phyloP scores from a whole-genome alignment of 768 basidiomycete genomes.

The Ramaria sp. region DNA sequence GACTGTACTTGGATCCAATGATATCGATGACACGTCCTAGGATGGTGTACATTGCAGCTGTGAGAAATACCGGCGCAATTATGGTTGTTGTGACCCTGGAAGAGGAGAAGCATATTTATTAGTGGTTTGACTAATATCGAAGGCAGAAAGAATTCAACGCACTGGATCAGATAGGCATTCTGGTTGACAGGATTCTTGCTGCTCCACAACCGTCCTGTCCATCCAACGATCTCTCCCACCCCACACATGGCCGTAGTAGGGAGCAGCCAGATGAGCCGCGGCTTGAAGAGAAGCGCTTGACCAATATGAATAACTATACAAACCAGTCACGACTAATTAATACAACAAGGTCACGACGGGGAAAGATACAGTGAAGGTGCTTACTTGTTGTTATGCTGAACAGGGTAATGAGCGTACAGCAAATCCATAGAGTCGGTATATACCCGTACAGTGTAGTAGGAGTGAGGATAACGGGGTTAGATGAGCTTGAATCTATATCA shows the following conservation, averaged over 20 bases:
- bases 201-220: constrained; percentile 15
- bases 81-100: constrained; percentile 42
- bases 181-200: constrained; percentile 1
- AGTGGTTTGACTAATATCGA: background rate
- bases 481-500: background rate
- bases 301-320: constrained; percentile 12
- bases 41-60: constrained; percentile 52
- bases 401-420: constrained; percentile 10
- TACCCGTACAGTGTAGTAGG: constrained; percentile 5
- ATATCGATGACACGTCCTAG: constrained; percentile 36
- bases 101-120: background rate
- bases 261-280: constrained; percentile 14
- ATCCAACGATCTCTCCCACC: constrained; percentile 17
- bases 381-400: constrained; percentile 10
- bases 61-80: constrained; percentile 43
- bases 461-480: background rate
- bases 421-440: constrained; percentile 12
- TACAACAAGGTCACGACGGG: background rate
- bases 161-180: constrained; percentile 23
- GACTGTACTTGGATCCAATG: constrained; percentile 37
- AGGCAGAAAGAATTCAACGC: constrained; percentile 6
- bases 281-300: constrained; percentile 12
- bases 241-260: constrained; percentile 15
- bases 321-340: background rate
- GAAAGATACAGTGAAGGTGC: background rate